These are phyloP conservation scores for Fusarium beomiforme DNA, from an alignment of 2,329 filamentous ascomycete genomes.

Conservation along the genomic window DNA sequence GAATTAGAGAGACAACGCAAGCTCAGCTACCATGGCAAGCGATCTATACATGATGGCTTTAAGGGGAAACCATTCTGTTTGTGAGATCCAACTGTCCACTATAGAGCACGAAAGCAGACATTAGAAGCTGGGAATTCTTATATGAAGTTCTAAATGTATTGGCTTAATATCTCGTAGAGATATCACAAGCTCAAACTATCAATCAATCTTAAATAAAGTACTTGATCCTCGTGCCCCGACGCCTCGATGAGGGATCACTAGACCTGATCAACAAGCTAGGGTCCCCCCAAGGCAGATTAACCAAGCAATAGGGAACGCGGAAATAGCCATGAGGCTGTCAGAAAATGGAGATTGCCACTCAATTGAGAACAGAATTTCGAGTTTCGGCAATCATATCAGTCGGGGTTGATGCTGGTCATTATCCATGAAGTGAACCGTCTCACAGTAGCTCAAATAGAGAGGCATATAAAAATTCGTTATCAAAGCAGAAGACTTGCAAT, in stretches of 20 bases:
- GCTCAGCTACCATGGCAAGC: neutral
- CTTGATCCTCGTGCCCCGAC: slow-evolving; percentile 6
- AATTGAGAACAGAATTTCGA: neutral
- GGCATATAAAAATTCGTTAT: too few species aligned
- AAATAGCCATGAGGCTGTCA: neutral
- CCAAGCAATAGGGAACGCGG: neutral
- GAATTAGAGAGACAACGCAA: too few species aligned
- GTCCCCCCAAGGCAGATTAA: slow-evolving; percentile 3
- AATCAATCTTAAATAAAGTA: too few species aligned
- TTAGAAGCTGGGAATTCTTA: neutral
- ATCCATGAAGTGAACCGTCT: too few species aligned
- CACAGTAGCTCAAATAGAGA: too few species aligned
- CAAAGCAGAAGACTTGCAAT: too few species aligned
- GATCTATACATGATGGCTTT: neutral
- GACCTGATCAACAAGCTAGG: slow-evolving; percentile 8
- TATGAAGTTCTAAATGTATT: neutral
- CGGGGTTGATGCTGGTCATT: too few species aligned
- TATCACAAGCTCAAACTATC: too few species aligned
- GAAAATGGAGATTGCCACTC: neutral
- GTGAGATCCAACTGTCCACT: slow-evolving; percentile 46
- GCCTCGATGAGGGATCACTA: slow-evolving; percentile 10
- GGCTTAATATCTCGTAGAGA: too few species aligned
- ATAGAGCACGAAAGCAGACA: too few species aligned
- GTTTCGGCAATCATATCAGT: neutral
- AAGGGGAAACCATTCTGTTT: neutral